Percentiles rank a stretch among this genome's conserved stretches.
Evolutionary conservation across 108 stramenopile genomes (phyloP).

Genomic region (Seminavis robusta): DNA sequence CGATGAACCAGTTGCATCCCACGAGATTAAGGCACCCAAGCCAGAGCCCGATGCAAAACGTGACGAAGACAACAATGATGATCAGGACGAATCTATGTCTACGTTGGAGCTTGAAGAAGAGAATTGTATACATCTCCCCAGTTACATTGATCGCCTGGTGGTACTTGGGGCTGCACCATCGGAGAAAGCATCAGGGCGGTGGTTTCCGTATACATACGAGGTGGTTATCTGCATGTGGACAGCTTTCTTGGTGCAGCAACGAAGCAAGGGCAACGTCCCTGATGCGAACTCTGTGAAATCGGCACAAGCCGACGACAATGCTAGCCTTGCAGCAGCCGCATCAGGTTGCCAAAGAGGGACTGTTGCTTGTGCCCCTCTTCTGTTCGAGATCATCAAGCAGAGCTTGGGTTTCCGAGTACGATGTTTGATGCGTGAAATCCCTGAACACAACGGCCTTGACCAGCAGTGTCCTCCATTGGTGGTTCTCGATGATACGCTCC

Average conservation of each 20-base stretch:
- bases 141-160: slow-evolving; percentile 69
- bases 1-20: no score
- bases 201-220: slow-evolving; percentile 89
- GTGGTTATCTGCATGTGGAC: slow-evolving; percentile 87
- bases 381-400: slow-evolving; percentile 85
- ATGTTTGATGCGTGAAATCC: slow-evolving; percentile 29
- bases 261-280: slow-evolving; percentile 8
- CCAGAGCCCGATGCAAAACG: not conserved
- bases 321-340: slow-evolving; percentile 59
- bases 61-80: not conserved
- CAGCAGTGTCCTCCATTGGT: slow-evolving; percentile 48
- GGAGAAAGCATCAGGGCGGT: slow-evolving; percentile 37
- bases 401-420: slow-evolving; percentile 73
- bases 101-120: slow-evolving; percentile 24
- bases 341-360: slow-evolving; percentile 60
- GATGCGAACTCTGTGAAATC: not conserved
- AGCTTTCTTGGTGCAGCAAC: slow-evolving; percentile 69
- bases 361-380: slow-evolving; percentile 80
- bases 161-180: slow-evolving; percentile 20
- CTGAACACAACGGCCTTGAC: not conserved
- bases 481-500: slow-evolving; percentile 58
- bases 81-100: slow-evolving; percentile 27
- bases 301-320: slow-evolving; percentile 1
- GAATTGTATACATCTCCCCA: slow-evolving; percentile 37
- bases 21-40: not conserved